Percentiles rank a stretch among this genome's conserved stretches.
phyloP scores from a whole-genome alignment of 192 early-diverging fungal genomes.

The Pecoramyces ruminantium region DNA sequence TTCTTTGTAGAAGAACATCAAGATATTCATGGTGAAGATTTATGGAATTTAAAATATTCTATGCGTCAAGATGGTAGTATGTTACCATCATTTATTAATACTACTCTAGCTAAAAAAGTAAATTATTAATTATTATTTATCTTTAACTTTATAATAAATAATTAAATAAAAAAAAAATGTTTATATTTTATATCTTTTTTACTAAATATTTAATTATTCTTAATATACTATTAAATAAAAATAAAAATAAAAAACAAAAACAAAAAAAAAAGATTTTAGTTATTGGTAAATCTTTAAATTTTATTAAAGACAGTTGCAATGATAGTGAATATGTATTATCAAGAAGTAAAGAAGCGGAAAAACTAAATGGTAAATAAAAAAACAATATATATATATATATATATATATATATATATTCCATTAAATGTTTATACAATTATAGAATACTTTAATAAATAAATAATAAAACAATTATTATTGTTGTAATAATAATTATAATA shows the following conservation, averaged over 20 bases:
- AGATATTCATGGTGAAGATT: slow-evolving; percentile 31
- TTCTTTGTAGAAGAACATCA: slow-evolving; percentile 56
- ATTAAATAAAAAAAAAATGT: too few species aligned
- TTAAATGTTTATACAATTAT: too few species aligned
- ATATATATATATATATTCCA: too few species aligned
- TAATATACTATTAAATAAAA: too few species aligned
- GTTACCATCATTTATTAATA: slow-evolving; percentile 72
- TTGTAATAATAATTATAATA: too few species aligned
- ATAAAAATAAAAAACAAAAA: background rate
- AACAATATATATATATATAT: background rate
- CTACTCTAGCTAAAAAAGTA: slow-evolving; percentile 63
- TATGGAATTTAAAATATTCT: slow-evolving; percentile 69
- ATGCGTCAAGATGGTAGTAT: slow-evolving; percentile 43
- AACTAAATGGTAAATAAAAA: slow-evolving; percentile 1
- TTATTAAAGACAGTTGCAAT: slow-evolving; percentile 20
- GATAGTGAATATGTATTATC: slow-evolving; percentile 16
- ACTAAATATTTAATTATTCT: too few species aligned
- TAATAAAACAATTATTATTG: too few species aligned
- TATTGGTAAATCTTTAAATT: slow-evolving; percentile 80
- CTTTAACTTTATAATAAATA: background rate
- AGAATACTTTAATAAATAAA: too few species aligned
- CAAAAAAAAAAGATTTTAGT: slow-evolving; percentile 38
- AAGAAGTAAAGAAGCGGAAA: slow-evolving; percentile 4
- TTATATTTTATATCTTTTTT: too few species aligned
- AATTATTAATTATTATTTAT: background rate